A percentile compares a stretch with the other conserved stretches of the same genome.
phyloP scores from a whole-genome alignment of 805 yeast species.

The Ogataea glucozyma region DNA sequence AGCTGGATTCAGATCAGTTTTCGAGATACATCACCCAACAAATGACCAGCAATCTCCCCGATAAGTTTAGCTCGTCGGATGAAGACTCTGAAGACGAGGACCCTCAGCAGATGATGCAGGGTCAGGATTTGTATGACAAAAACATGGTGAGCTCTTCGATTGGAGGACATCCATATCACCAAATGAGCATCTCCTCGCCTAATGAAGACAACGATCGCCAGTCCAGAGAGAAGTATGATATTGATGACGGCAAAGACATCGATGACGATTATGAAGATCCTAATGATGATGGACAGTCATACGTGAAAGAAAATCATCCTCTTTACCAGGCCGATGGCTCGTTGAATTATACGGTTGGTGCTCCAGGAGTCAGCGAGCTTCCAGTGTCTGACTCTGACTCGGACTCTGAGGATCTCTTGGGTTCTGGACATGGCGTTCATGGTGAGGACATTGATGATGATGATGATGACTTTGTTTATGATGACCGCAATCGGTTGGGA shows the following conservation, averaged over 20 bases:
- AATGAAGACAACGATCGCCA: slow-evolving; percentile 64
- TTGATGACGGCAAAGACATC: slow-evolving; percentile 36
- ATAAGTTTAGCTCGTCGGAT: slow-evolving; percentile 52
- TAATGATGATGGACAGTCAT: slow-evolving; percentile 77
- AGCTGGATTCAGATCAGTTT: slow-evolving; percentile 50
- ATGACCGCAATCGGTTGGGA: slow-evolving; percentile 15
- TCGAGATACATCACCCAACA: slow-evolving; percentile 78
- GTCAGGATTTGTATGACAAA: slow-evolving; percentile 16
- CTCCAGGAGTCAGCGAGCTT: slow-evolving; percentile 20
- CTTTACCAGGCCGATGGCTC: slow-evolving; percentile 52
- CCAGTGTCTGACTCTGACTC: slow-evolving; percentile 28
- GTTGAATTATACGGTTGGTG: slow-evolving; percentile 25
- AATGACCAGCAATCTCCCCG: slow-evolving; percentile 54
- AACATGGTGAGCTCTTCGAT: slow-evolving; percentile 27
- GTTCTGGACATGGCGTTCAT: too few relatives aligned
- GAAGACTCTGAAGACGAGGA: slow-evolving; percentile 59
- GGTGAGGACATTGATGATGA: slow-evolving; percentile 24
- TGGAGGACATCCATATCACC: slow-evolving; percentile 39
- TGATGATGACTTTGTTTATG: slow-evolving; percentile 26
- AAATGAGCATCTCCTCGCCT: slow-evolving; percentile 32
- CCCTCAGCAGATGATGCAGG: slow-evolving; percentile 11
- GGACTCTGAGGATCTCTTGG: slow-evolving; percentile 34
- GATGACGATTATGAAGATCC: slow-evolving; percentile 79
- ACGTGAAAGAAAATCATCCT: slow-evolving; percentile 61
- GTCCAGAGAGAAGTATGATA: slow-evolving; percentile 63